Conservation (phyloP, 208 protist species). For the Acanthamoeba rhysodes region DNA sequence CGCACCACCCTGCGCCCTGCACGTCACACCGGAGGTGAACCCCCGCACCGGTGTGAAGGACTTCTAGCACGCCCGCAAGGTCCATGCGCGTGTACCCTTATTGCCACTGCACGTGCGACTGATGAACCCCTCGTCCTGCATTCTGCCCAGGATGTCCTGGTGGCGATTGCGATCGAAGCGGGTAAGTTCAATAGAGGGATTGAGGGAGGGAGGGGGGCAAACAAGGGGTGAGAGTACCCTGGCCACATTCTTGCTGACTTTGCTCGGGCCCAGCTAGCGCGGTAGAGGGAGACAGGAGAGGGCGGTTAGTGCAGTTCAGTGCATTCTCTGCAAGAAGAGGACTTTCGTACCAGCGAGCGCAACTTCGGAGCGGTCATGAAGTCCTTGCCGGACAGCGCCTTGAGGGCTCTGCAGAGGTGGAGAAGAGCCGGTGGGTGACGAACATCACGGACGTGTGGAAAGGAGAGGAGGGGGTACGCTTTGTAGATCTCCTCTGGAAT, state of each 20-base stretch:
- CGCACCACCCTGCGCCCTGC: background rate
- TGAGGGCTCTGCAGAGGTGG: background rate
- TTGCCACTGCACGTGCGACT: background rate
- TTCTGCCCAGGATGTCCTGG: background rate
- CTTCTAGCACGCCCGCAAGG: no score
- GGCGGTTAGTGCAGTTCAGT: background rate
- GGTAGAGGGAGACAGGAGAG: background rate
- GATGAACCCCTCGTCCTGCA: background rate
- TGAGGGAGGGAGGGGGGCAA: background rate
- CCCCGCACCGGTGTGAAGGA: background rate
- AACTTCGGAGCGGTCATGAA: slow-evolving; percentile 4
- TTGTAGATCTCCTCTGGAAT: slow-evolving; percentile 41
- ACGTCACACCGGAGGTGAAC: background rate
- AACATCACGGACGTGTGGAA: background rate
- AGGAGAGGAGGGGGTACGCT: background rate
- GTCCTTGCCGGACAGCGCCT: background rate
- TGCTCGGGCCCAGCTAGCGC: no score
- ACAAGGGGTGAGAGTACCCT: background rate
- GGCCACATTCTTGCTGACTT: no score
- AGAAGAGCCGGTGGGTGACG: background rate
- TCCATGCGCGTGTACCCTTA: background rate
- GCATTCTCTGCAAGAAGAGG: background rate
- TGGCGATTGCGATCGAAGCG: background rate
- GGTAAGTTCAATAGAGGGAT: background rate
- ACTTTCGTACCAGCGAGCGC: background rate